phyloP scores from a whole-genome alignment of 345 rosid genomes.

The Abelmoschus esculentus region DNA sequence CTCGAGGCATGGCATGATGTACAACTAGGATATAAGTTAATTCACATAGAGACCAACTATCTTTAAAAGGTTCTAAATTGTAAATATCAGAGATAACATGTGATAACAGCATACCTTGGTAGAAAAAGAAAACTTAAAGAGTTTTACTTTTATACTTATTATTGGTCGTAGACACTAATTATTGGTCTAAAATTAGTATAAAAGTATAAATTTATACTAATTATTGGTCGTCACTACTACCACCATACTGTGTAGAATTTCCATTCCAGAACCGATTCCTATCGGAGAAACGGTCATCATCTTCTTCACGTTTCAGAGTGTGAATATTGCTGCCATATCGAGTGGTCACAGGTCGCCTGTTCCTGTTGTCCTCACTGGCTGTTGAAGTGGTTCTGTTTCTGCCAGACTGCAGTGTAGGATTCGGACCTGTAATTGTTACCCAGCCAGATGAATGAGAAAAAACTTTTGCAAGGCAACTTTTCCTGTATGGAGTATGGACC shows the following conservation, averaged over 20 bases:
- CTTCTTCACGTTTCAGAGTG: neutral
- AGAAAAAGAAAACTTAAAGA: neutral
- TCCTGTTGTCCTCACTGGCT: neutral
- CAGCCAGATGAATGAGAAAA: neutral
- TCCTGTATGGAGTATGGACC: neutral
- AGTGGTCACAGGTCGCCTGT: neutral
- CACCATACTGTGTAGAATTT: slow-evolving; percentile 6
- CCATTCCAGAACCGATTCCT: neutral
- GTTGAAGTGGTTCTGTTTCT: slow-evolving; percentile 1
- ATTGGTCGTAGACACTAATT: too few species aligned
- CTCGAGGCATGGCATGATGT: too few species aligned
- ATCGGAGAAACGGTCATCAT: neutral
- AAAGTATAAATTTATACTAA: too few species aligned
- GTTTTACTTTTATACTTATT: too few species aligned
- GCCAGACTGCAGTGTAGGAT: neutral
- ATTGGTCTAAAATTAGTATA: too few species aligned
- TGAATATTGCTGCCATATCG: slow-evolving; percentile 1
- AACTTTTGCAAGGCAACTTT: neutral
- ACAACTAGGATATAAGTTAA: neutral
- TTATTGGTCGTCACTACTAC: neutral
- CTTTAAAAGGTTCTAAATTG: neutral
- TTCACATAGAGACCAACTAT: neutral
- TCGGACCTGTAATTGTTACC: slow-evolving; percentile 1
- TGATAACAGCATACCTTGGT: neutral
- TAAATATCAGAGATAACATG: neutral